Base-by-base conservation (phyloP, 257 asterid genomes). In the Paraleonurus japonicus region DNA sequence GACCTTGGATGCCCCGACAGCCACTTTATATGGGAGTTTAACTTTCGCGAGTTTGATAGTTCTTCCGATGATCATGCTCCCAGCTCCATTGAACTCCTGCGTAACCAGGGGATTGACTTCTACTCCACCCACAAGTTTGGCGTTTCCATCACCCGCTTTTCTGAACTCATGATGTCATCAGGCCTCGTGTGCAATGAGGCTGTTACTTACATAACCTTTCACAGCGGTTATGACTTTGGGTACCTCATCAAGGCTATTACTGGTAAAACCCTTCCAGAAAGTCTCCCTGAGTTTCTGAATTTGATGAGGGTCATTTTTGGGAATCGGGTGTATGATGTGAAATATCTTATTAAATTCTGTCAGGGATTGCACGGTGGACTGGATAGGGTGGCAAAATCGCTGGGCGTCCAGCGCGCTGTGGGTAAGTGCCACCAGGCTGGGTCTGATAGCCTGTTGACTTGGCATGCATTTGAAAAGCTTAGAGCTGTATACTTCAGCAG, bases 351-450 rank as follows among this genome's bases (percentile, higher is more conserved):
- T 87, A 85, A 55, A 67, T 84, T 79, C 76, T 85, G 87, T 24
- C 63, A 28, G 65, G 85, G 87, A 12, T 75, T 87, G 27, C 81
- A 83, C 26, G 92, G 90, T 13, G 90, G 90, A 7, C 33, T 86
- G 76, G 78, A 84, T 24, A 81, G 86, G 69, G 80, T 86, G 76
- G 87, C 92, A 1, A 30, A 37, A 58, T 71, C 84, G 1, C 72
- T 86, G 16, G 69, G 69, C 0, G 80, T 86, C 67, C 71, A 45
- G 67, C 79, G 92, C 24, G 82, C 32, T 13, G 88, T 74, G 5
- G 92, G 92, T 3, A 84, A 80, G 81, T 70, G 85, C 43, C 92
- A 86, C 64, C 89, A 86, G 78, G 87, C 92, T 1, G 92, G 92
- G 32, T 86, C 92, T 4, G 89, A 86, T 71, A 86, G 92, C 79